Evolutionary conservation across 148 eudicot species (phyloP).

Genomic region (Arbutus unedo): DNA sequence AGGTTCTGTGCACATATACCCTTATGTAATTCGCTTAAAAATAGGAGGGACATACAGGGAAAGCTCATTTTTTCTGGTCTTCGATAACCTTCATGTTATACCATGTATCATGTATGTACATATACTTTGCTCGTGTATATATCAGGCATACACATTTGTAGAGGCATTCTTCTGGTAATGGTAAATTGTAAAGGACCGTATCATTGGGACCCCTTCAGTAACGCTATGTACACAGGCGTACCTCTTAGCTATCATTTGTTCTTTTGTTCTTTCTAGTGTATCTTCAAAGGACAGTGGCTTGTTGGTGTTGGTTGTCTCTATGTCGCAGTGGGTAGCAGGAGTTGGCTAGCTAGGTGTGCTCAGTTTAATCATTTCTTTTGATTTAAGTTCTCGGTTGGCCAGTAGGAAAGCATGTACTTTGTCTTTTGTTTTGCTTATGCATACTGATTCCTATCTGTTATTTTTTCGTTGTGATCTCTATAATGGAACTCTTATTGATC

Average conservation of each 20-base stretch:
- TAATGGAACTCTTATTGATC: not conserved
- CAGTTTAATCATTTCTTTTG: not conserved
- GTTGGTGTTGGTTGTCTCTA: not conserved
- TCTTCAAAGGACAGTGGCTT: not conserved
- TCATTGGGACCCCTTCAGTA: not conserved
- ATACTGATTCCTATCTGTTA: not conserved
- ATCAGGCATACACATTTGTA: not conserved
- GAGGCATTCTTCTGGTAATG: not conserved
- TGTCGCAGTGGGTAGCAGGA: not conserved
- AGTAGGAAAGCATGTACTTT: not conserved
- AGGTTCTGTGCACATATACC: not conserved
- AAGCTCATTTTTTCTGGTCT: not conserved
- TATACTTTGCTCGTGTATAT: not conserved
- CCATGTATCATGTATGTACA: not conserved
- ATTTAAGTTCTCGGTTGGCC: not conserved
- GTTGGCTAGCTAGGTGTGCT: not conserved
- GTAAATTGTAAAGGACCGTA: not conserved
- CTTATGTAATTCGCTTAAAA: not conserved
- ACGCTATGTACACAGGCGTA: not conserved
- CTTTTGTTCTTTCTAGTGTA: not conserved
- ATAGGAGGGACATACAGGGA: not conserved
- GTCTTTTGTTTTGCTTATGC: not conserved
- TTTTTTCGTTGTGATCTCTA: not conserved
- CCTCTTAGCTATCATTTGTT: not conserved
- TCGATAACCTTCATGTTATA: not conserved